Percentiles rank a stretch among this genome's conserved stretches.
Conservation (phyloP, 805 yeast species). For the Sugiyamaella qingdaonensis region DNA sequence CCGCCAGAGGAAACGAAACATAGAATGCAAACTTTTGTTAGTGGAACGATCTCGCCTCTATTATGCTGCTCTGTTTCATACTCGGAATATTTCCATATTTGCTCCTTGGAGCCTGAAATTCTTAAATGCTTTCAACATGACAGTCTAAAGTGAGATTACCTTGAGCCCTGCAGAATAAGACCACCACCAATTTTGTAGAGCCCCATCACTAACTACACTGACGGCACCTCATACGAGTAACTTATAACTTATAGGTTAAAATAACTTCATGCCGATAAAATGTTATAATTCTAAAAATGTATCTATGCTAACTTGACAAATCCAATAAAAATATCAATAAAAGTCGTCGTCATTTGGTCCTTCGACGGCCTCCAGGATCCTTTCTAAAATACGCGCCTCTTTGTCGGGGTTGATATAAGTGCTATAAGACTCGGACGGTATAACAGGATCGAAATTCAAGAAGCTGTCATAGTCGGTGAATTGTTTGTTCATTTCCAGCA, state of each 20-base stretch:
- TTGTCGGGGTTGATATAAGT: constrained; percentile 5
- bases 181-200: too few species aligned
- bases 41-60: background rate
- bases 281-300: too few species aligned
- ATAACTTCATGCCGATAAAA: too few species aligned
- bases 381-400: constrained; percentile 7
- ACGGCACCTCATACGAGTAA: too few species aligned
- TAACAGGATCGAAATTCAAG: constrained; percentile 6
- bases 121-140: constrained; percentile 9
- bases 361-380: constrained; percentile 6
- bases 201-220: too few species aligned
- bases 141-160: background rate
- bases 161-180: too few species aligned
- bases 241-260: too few species aligned
- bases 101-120: constrained; percentile 22
- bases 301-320: too few species aligned
- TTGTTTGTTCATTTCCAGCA: constrained; percentile 2
- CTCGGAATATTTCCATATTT: constrained; percentile 24
- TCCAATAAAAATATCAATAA: too few species aligned
- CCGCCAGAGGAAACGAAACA: constrained; percentile 78
- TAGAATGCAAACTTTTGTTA: constrained; percentile 52
- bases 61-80: constrained; percentile 12
- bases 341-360: background rate
- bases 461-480: background rate
- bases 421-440: background rate